Conservation (phyloP, 345 rosid genomes). For the Jatropha curcas region DNA sequence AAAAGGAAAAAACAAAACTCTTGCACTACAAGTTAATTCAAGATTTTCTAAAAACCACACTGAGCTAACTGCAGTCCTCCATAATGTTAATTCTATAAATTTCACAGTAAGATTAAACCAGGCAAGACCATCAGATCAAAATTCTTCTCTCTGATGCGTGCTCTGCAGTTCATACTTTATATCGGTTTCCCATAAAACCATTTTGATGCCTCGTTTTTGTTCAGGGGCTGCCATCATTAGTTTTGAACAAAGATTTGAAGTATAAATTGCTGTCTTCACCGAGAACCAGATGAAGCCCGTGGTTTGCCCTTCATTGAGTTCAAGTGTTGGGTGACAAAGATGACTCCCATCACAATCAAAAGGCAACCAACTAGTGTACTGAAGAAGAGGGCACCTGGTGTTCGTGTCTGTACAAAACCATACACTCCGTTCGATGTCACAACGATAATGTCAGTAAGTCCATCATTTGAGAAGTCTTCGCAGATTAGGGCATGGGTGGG, state of each 20-base stretch:
- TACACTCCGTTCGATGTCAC: constrained; percentile 87
- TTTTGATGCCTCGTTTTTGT: constrained; percentile 2
- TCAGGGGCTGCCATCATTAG: not conserved
- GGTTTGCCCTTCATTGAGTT: constrained; percentile 79
- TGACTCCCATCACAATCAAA: constrained; percentile 86
- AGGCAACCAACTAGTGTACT: constrained; percentile 96
- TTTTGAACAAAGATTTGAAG: not conserved
- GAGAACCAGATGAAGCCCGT: constrained; percentile 57
- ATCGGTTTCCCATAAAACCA: constrained; percentile 3
- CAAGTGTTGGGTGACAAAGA: constrained; percentile 82
- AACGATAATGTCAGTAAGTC: constrained; percentile 82
- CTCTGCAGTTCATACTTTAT: not conserved
- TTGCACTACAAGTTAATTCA: not conserved
- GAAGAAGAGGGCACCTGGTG: constrained; percentile 98
- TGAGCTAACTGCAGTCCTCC: not conserved
- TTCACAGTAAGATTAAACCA: not conserved
- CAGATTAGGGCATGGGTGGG: constrained; percentile 80
- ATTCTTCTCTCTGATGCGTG: not conserved
- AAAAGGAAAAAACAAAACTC: not conserved
- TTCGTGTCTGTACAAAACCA: constrained; percentile 94
- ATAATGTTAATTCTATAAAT: not conserved
- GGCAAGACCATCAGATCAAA: no score
- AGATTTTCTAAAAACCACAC: not conserved
- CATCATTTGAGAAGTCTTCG: constrained; percentile 91
- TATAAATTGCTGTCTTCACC: constrained; percentile 16